Evolutionary conservation across 139 green algal genomes (phyloP).

Genomic region (Picochlorum costavermella): DNA sequence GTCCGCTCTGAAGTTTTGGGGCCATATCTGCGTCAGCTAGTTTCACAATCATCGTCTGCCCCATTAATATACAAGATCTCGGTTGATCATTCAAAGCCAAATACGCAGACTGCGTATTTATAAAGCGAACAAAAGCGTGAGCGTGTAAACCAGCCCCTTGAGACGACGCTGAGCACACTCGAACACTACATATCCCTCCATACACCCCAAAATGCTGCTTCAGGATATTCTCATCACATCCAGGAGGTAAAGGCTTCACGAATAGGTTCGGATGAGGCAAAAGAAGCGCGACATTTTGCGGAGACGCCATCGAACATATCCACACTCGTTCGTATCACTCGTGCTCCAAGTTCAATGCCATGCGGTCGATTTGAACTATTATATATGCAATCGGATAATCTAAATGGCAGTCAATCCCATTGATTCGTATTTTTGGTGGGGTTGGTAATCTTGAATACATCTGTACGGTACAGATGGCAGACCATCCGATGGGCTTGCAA

Average conservation of each 20-base stretch:
- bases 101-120: not conserved
- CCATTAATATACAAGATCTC: not conserved
- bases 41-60: constrained; percentile 19
- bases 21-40: constrained; percentile 24
- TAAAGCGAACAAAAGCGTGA: constrained; percentile 13
- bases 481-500: too few relatives aligned
- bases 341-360: too few relatives aligned
- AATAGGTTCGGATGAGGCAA: constrained; percentile 3
- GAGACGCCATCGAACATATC: too few relatives aligned
- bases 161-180: not conserved
- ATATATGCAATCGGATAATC: too few relatives aligned
- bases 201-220: not conserved
- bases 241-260: not conserved
- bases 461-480: too few relatives aligned
- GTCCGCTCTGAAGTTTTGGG: constrained; percentile 20
- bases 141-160: not conserved
- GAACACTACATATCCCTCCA: constrained; percentile 5
- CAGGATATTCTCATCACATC: not conserved
- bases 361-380: too few relatives aligned
- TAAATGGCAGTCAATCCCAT: too few relatives aligned
- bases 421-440: too few relatives aligned
- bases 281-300: too few relatives aligned
- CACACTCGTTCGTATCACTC: too few relatives aligned
- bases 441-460: too few relatives aligned
- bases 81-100: constrained; percentile 13